Evolutionary conservation across 495 filamentous ascomycete species (phyloP), one percentile per base, ranked within the genome.

Genomic region (Trichocladium uniseriatum): DNA sequence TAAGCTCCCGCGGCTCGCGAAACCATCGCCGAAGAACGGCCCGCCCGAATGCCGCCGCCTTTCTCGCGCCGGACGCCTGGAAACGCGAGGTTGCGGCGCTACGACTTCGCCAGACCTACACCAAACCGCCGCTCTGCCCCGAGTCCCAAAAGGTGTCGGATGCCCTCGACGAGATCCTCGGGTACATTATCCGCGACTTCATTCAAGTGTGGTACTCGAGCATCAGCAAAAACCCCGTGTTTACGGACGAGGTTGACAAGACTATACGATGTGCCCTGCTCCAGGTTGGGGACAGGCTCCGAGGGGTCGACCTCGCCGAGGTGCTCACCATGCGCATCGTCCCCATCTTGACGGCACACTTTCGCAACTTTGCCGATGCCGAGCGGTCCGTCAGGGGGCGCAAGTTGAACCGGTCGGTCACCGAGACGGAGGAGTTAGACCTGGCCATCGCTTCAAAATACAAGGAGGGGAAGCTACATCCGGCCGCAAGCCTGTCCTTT

Each of bases 371-470:
- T 58, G 87, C 88, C 57, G 79, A 94, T 38, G 94, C 94, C 9
- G 94, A 99, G 69, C 79, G 84, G 40, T 76, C 79, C 16, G 83
- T 99, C 6, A 78, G 92, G 51, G 94, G 94, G 20, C 84, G 82
- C 55, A 82, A 94, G 62, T 69, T 98, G 52, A 89, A 85, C 52
- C 80, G 86, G 31, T 88, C 83, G 62, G 81, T 99, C 27, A 99
- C 94, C 9, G 94, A 99, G 65, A 94, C 89, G 2, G 90, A 95
- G 55, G 94, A 97, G 71, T 71, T 99, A 51, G 86, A 96, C 66
- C 72, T 94, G 53, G 92, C 92, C 1, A 94, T 97, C 62, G 92
- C 92, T 40, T 82, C 75, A 20, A 97, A 94, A 67, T 99, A 91
- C 64, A 81, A 77, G 38, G 83, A 92, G 61, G 92, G 92, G 29